Evolutionary conservation across 208 protist genomes (phyloP).

Genomic region (Trypanosoma brucei): DNA sequence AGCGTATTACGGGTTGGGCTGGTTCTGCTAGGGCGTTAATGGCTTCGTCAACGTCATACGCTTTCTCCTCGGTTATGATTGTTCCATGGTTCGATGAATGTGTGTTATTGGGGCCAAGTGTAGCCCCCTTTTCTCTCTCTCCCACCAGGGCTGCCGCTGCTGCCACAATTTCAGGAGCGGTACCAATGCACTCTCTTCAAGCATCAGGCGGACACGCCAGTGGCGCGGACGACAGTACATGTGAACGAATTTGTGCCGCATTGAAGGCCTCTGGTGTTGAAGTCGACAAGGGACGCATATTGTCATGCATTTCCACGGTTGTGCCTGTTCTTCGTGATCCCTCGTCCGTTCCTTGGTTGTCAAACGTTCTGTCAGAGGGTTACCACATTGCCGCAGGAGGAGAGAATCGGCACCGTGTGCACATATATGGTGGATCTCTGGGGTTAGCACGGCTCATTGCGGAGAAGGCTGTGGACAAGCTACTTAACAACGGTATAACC

Average conservation of each 20-base stretch:
- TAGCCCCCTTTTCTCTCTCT: conserved; percentile 22
- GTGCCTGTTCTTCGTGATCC: conserved; percentile 40
- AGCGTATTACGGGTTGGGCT: neutral
- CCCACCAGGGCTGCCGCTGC: conserved; percentile 2
- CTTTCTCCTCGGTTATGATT: conserved; percentile 60
- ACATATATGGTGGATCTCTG: conserved; percentile 68
- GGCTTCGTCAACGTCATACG: conserved; percentile 49
- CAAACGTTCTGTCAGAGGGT: conserved; percentile 36
- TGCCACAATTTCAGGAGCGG: neutral
- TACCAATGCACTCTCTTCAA: too few relatives aligned
- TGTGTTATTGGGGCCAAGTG: conserved; percentile 68
- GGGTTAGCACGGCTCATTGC: conserved; percentile 54
- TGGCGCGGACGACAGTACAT: too few relatives aligned
- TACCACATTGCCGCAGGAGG: conserved; percentile 39
- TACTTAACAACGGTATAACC: conserved; percentile 25
- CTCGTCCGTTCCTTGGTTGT: conserved; percentile 33
- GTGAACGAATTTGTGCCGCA: conserved; percentile 26
- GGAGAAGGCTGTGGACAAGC: conserved; percentile 44
- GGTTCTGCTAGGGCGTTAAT: conserved; percentile 25
- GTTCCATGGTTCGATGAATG: conserved; percentile 71
- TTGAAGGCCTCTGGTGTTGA: conserved; percentile 41
- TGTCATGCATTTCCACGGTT: conserved; percentile 58
- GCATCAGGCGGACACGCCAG: too few relatives aligned
- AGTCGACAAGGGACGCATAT: conserved; percentile 35
- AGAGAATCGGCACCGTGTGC: conserved; percentile 28